Percentiles rank a stretch among this genome's conserved stretches.
These are phyloP conservation scores for Phytopythium kandeliae DNA, from an alignment of 352 stramenopile genomes.

Conservation along the genomic window DNA sequence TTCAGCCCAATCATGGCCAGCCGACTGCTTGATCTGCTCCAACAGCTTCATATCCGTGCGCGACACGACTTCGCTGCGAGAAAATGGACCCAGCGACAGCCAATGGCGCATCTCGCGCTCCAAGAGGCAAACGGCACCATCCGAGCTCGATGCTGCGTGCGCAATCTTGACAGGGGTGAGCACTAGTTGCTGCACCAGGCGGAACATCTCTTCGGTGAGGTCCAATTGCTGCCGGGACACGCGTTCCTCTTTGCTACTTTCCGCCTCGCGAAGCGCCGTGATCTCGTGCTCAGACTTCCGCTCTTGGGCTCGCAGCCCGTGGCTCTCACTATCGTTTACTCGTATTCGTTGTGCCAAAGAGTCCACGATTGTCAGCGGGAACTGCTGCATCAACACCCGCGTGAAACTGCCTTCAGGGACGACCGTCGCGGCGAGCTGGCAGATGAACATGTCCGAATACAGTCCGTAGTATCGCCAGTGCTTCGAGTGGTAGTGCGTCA, in stretches of 20 bases:
- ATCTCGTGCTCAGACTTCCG: conserved; percentile 11
- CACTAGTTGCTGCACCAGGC: conserved; percentile 52
- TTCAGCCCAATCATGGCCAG: conserved; percentile 39
- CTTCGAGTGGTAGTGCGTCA: conserved; percentile 77
- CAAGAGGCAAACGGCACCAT: conserved; percentile 37
- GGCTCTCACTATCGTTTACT: background rate
- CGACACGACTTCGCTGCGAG: conserved; percentile 56
- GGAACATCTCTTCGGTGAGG: conserved; percentile 57
- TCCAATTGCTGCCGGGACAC: conserved; percentile 38
- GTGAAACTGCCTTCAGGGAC: conserved; percentile 49
- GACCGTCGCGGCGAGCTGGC: conserved; percentile 45
- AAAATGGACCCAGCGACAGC: conserved; percentile 61
- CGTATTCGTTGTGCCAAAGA: conserved; percentile 1
- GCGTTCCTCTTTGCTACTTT: conserved; percentile 10
- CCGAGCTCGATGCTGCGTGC: conserved; percentile 19
- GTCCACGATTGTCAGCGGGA: conserved; percentile 24
- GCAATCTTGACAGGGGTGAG: conserved; percentile 45
- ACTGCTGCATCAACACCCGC: conserved; percentile 50
- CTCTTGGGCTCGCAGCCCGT: conserved; percentile 3
- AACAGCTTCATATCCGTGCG: conserved; percentile 70
- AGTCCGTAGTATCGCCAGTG: conserved; percentile 78
- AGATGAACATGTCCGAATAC: conserved; percentile 66
- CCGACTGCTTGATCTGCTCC: conserved; percentile 63
- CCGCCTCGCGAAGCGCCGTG: conserved; percentile 3
- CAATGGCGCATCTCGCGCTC: conserved; percentile 77